These are phyloP conservation scores for Harringtonia lauricola DNA, from an alignment of 2,329 filamentous ascomycete species.

Conservation along the genomic window DNA sequence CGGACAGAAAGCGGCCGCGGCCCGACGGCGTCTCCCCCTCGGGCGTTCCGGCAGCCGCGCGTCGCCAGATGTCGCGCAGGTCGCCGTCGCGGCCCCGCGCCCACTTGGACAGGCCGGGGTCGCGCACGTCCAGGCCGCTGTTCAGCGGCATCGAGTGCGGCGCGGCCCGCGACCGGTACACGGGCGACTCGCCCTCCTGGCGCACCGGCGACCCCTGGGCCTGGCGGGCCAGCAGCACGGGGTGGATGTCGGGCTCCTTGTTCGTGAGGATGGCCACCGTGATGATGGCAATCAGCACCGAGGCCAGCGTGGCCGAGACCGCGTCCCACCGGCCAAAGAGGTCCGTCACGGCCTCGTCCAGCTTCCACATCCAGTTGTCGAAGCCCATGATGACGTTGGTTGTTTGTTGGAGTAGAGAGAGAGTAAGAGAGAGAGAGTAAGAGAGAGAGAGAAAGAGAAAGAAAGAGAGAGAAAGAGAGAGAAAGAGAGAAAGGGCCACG, in stretches of 20 bases:
- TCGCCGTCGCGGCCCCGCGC: slow-evolving; percentile 76
- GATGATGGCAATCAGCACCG: slow-evolving; percentile 54
- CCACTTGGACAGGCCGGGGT: slow-evolving; percentile 72
- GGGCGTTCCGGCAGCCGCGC: slow-evolving; percentile 51
- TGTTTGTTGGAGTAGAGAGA: not conserved
- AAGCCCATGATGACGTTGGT: slow-evolving; percentile 26
- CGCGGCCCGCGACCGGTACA: slow-evolving; percentile 73
- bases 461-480: not conserved
- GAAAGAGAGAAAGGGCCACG: not conserved
- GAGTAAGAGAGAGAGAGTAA: not conserved
- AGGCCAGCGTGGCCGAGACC: slow-evolving; percentile 63
- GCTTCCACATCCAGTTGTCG: slow-evolving; percentile 48
- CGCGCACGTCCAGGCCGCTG: slow-evolving; percentile 70
- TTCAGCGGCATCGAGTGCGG: slow-evolving; percentile 78
- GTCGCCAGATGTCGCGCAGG: slow-evolving; percentile 81
- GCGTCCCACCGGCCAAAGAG: slow-evolving; percentile 72
- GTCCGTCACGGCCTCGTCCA: slow-evolving; percentile 61
- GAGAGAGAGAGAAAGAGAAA: not conserved
- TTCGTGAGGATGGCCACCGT: slow-evolving; percentile 60
- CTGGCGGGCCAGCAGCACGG: slow-evolving; percentile 81
- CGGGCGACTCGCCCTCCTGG: slow-evolving; percentile 72
- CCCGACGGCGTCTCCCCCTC: slow-evolving; percentile 37
- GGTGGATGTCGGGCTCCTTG: slow-evolving; percentile 82
- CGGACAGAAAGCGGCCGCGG: slow-evolving; percentile 65
- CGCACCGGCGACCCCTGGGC: slow-evolving; percentile 67